phyloP scores from a whole-genome alignment of 2,329 filamentous ascomycete species.

The Neopestalotiopsis sp. region DNA sequence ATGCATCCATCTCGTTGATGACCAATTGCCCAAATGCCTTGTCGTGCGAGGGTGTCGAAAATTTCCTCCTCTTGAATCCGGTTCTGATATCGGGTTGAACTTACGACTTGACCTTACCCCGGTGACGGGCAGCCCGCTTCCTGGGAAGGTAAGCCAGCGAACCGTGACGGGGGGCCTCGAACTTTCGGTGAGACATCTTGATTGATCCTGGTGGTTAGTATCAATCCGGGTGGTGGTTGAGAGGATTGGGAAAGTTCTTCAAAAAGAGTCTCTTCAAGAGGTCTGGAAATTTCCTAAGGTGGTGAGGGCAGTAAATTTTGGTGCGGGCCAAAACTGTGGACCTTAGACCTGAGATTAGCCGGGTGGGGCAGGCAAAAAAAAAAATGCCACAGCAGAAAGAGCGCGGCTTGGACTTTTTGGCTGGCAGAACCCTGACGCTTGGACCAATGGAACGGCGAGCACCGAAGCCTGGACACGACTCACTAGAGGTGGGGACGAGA shows the following conservation, averaged over 20 bases:
- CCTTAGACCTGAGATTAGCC: slow-evolving; percentile 33
- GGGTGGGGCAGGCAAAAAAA: not conserved
- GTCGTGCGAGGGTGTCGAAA: not conserved
- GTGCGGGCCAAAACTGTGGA: slow-evolving; percentile 19
- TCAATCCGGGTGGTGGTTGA: slow-evolving; percentile 34
- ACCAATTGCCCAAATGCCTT: not conserved
- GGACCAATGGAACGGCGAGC: not conserved
- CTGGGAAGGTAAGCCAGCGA: slow-evolving; percentile 86
- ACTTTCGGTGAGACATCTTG: slow-evolving; percentile 61
- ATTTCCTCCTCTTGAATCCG: not conserved
- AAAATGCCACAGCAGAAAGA: not conserved
- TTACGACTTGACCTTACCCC: slow-evolving; percentile 98
- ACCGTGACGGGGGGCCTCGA: slow-evolving; percentile 92
- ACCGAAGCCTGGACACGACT: not conserved
- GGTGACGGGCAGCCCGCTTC: slow-evolving; percentile 93
- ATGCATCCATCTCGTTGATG: not conserved
- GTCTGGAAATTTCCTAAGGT: slow-evolving; percentile 18
- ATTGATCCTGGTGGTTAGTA: slow-evolving; percentile 38
- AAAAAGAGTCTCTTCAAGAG: slow-evolving; percentile 5
- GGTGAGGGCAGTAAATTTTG: slow-evolving; percentile 17
- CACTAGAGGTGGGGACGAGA: not conserved
- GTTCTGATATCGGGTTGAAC: slow-evolving; percentile 39
- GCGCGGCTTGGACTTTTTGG: not conserved
- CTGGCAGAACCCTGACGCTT: slow-evolving; percentile 13
- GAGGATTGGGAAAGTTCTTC: slow-evolving; percentile 30